Base-by-base conservation (phyloP, 371 early-diverging fungal species). In the Catenaria anguillulae region DNA sequence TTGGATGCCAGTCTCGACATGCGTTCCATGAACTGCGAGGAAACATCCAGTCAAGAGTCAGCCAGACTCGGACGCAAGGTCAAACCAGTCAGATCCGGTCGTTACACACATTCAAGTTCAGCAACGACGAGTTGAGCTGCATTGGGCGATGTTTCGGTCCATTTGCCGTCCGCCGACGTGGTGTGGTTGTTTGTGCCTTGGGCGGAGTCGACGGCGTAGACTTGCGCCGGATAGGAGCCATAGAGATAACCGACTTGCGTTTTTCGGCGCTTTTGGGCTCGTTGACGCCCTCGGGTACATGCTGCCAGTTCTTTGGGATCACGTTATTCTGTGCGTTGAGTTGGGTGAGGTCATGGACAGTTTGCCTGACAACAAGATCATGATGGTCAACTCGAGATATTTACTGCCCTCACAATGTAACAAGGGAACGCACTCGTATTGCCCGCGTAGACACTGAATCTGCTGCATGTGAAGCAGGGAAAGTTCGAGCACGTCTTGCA, bases 381-480 rank as follows among this genome's bases (percentile, higher is more conserved):
- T 4, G 46, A 5, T 4, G 24, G 24, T 46, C 1, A 46, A 24
- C n/a, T 0, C 46, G 24, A 23, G 8, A 0, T 10, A 10, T 6
- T 24, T 0, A 24, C 8, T 24, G 46, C 24, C n/a, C 4, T 37
- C 13, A 13, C 4, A 37, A 37, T 4, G 8, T 2, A 43, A 31
- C 10, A 40, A 15, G 2, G 10, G 15, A 15, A 60, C 60, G 35
- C 23, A 60, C 60, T 60, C 60, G 48, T 60, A 43, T 60, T 48
- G 26, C 6, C n/a, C 23, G 33, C 48, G 60, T n/a, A 60, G 21
- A 19, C 13, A 6, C 33, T 60, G 43, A 31, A 60, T 60, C 24
- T 60, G 60, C 31, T 60, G 60, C 60, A 43, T 60, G n/a, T 60
- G 60, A 40, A 60, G 23, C 4, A 60, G 31, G 17, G 43, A 36